Conservation (phyloP, 441 rosid species). For the Corymbia citriodora region DNA sequence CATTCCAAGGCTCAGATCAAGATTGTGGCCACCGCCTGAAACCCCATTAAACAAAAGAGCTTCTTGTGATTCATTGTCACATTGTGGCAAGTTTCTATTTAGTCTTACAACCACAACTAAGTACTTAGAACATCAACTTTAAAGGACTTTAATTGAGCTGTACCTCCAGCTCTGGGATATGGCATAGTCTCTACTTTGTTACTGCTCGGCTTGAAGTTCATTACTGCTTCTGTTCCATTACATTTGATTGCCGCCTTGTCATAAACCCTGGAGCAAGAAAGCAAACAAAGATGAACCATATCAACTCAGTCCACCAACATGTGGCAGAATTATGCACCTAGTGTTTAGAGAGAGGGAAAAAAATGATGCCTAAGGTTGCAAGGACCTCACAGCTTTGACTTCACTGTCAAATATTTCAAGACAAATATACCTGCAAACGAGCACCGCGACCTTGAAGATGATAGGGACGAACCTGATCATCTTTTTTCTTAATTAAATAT, state of each 20-base stretch:
- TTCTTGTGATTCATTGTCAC: not conserved
- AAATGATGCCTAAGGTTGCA: not conserved
- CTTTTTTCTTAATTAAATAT: not conserved
- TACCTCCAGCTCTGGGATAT: constrained; percentile 15
- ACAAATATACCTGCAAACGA: constrained; percentile 25
- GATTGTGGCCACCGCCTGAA: constrained; percentile 35
- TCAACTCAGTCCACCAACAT: not conserved
- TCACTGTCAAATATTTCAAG: constrained; percentile 24
- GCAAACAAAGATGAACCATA: not conserved
- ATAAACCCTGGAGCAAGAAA: constrained; percentile 27
- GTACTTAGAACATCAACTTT: not conserved
- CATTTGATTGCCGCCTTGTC: constrained; percentile 21
- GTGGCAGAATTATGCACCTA: not conserved
- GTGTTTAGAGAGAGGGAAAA: not conserved
- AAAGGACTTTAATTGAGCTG: not conserved
- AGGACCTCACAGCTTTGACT: constrained; percentile 25
- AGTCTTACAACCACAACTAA: not conserved
- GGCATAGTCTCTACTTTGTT: constrained; percentile 3
- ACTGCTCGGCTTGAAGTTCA: constrained; percentile 19
- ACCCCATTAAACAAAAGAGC: not conserved
- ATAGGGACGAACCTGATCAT: not conserved
- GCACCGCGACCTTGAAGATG: constrained; percentile 17
- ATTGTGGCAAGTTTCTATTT: not conserved
- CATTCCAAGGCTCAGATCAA: constrained; percentile 57
- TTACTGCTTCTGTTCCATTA: constrained; percentile 28